Evolutionary conservation across 805 yeast species (phyloP).

Genomic region (Metschnikowia cubensis): DNA sequence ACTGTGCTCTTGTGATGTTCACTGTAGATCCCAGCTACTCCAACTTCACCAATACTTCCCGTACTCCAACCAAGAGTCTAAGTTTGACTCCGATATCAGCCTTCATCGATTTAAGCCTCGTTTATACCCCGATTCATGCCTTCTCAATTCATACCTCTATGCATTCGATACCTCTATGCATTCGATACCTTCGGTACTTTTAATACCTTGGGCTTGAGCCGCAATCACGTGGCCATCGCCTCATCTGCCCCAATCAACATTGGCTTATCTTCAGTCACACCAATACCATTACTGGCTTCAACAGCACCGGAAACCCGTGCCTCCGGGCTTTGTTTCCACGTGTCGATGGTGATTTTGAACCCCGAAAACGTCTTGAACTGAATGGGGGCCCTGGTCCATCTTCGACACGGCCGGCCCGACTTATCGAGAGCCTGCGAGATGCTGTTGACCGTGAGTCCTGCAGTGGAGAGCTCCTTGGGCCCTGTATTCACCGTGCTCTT

Average conservation of each 20-base stretch:
- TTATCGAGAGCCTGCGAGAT: conserved; percentile 31
- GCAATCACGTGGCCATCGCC: neutral
- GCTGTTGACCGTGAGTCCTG: conserved; percentile 38
- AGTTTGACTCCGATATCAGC: too few species aligned
- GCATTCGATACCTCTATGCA: too few species aligned
- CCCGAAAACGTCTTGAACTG: conserved; percentile 43
- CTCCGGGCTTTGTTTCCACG: conserved; percentile 9
- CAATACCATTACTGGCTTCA: neutral
- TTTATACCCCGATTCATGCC: too few species aligned
- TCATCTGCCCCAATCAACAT: neutral
- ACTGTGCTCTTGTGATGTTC: conserved; percentile 83
- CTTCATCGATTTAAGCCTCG: too few species aligned
- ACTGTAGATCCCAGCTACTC: conserved; percentile 22
- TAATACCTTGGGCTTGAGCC: too few species aligned
- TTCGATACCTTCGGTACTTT: too few species aligned
- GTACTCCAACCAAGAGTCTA: too few species aligned
- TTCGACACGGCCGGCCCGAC: conserved; percentile 30
- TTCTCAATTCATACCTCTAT: too few species aligned
- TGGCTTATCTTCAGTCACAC: neutral
- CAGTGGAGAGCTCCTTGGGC: conserved; percentile 37
- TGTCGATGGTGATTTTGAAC: conserved; percentile 29
- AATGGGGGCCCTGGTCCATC: conserved; percentile 33
- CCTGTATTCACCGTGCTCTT: conserved; percentile 25
- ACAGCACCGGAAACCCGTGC: neutral
- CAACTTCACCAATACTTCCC: too few species aligned